Percentiles rank a stretch among this genome's conserved stretches.
Conservation (phyloP, 108 stramenopile species). For the Thalassiosira profunda region DNA sequence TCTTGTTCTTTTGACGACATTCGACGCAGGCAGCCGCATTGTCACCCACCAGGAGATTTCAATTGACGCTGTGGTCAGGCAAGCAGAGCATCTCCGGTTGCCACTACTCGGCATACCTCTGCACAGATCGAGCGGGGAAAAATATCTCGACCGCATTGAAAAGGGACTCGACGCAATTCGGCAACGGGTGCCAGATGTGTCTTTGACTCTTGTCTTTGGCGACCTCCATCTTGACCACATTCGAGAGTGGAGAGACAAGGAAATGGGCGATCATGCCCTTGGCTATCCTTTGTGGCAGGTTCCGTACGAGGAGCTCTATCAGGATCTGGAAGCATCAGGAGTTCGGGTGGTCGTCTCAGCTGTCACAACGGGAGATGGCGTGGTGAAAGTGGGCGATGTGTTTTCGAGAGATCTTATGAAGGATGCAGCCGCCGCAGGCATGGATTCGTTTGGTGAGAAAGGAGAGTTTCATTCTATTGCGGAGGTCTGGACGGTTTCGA, state of each 20-base stretch:
- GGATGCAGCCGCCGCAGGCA: conserved; percentile 4
- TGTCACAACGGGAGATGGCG: conserved; percentile 32
- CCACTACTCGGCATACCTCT: conserved; percentile 87
- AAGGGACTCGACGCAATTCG: conserved; percentile 61
- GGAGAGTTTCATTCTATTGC: conserved; percentile 91
- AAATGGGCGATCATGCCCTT: conserved; percentile 47
- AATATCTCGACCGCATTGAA: conserved; percentile 68
- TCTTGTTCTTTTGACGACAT: conserved; percentile 88
- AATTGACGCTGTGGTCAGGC: conserved; percentile 72
- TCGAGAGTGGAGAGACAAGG: conserved; percentile 78
- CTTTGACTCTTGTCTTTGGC: conserved; percentile 78
- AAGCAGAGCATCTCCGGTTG: conserved; percentile 75
- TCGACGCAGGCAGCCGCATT: conserved; percentile 75
- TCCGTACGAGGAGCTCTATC: conserved; percentile 56
- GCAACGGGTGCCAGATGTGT: conserved; percentile 11
- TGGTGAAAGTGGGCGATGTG: conserved; percentile 48
- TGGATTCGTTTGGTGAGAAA: conserved; percentile 87
- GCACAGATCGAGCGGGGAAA: conserved; percentile 63
- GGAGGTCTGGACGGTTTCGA: conserved; percentile 71
- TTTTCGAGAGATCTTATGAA: conserved; percentile 54
- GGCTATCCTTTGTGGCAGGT: conserved; percentile 82
- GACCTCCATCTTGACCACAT: conserved; percentile 95
- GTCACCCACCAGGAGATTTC: conserved; percentile 90
- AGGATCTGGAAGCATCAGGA: conserved; percentile 68
- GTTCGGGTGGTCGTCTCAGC: conserved; percentile 68